A percentile compares a stretch with the other conserved stretches of the same genome.
Conservation (phyloP, 768 basidiomycete genomes). For the Hericium alpestre region DNA sequence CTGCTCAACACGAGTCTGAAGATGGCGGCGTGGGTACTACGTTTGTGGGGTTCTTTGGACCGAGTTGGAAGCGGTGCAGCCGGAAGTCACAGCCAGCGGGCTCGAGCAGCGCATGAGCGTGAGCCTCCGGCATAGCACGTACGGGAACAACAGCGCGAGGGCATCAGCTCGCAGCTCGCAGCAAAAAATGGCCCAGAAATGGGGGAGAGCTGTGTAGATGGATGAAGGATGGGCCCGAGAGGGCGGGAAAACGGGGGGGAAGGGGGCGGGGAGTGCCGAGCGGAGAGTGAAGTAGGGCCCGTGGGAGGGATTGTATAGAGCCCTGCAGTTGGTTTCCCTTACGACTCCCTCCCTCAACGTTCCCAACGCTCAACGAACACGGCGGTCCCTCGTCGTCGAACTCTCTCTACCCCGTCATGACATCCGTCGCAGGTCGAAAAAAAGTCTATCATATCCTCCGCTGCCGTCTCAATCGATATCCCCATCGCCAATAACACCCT, state of each 20-base stretch:
- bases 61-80: no score
- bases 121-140: no score
- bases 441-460: slow-evolving; percentile 64
- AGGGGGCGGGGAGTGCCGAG: neutral
- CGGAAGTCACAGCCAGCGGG: no score
- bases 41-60: no score
- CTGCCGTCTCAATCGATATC: slow-evolving; percentile 59
- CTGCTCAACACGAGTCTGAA: no score
- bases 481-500: slow-evolving; percentile 74
- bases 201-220: neutral
- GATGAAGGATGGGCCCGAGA: neutral
- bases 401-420: slow-evolving; percentile 23
- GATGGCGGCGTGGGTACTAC: no score
- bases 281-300: slow-evolving; percentile 2
- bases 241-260: neutral
- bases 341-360: slow-evolving; percentile 1
- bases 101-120: no score
- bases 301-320: slow-evolving; percentile 1
- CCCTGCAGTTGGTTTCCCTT: slow-evolving; percentile 9
- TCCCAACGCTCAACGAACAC: neutral
- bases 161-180: neutral
- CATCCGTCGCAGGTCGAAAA: slow-evolving; percentile 45
- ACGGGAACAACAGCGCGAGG: no score
- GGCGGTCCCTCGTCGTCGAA: slow-evolving; percentile 1
- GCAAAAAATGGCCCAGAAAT: neutral